Evolutionary conservation across 768 basidiomycete genomes (phyloP).

Genomic region (Holtermanniella nyarrowii): DNA sequence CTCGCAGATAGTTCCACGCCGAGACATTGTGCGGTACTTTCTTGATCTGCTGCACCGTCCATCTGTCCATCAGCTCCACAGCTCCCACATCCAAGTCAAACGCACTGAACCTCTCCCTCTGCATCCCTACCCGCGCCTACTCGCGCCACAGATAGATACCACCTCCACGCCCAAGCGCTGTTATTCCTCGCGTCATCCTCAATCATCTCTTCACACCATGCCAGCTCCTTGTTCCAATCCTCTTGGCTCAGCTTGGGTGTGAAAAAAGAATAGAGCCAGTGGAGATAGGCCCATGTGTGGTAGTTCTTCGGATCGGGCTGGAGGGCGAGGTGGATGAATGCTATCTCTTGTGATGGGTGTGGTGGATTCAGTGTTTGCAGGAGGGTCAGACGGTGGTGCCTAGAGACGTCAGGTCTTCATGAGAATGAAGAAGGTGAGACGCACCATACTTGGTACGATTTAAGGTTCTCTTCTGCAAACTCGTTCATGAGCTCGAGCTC

Average conservation of each 20-base stretch:
- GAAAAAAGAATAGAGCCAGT: constrained; percentile 85
- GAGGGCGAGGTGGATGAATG: constrained; percentile 64
- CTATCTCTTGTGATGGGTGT: constrained; percentile 52
- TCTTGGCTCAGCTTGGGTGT: constrained; percentile 20
- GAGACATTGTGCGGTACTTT: constrained; percentile 86
- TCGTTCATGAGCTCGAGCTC: constrained; percentile 82
- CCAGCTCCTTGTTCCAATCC: constrained; percentile 31
- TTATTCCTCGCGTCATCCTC: constrained; percentile 80
- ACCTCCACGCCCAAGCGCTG: constrained; percentile 93
- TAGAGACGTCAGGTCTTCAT: constrained; percentile 7
- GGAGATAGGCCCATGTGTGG: constrained; percentile 96
- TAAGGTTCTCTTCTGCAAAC: constrained; percentile 70
- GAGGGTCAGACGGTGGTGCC: constrained; percentile 46
- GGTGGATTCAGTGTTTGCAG: constrained; percentile 38
- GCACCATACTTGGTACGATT: constrained; percentile 98
- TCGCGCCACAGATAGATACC: constrained; percentile 58
- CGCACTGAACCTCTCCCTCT: constrained; percentile 43
- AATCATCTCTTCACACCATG: constrained; percentile 38
- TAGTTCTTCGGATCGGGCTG: constrained; percentile 86
- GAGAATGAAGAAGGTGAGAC: constrained; percentile 48
- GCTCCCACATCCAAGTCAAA: neutral
- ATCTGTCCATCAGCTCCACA: constrained; percentile 45
- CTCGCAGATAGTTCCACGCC: constrained; percentile 94
- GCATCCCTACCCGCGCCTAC: constrained; percentile 52
- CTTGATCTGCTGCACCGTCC: constrained; percentile 69